phyloP scores from a whole-genome alignment of 2,329 filamentous ascomycete genomes.

The Alternaria ethzedia region DNA sequence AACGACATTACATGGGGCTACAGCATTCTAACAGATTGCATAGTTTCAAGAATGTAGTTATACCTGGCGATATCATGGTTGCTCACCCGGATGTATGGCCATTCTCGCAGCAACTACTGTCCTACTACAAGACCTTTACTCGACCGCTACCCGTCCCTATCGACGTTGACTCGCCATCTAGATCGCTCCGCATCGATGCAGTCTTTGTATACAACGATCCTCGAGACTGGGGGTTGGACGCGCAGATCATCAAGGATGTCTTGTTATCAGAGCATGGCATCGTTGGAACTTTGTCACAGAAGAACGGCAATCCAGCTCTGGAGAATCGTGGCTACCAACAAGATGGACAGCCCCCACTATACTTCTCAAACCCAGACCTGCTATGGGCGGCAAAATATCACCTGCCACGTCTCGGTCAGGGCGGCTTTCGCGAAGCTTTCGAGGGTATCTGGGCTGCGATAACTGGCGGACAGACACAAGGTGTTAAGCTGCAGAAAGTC shows the following conservation, averaged over 20 bases:
- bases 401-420: constrained; percentile 86
- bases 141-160: constrained; percentile 63
- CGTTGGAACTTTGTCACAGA: constrained; percentile 77
- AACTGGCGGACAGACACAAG: constrained; percentile 63
- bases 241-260: constrained; percentile 82
- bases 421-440: constrained; percentile 83
- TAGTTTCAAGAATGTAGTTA: constrained; percentile 72
- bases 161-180: constrained; percentile 53
- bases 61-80: constrained; percentile 80
- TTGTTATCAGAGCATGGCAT: constrained; percentile 79
- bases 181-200: constrained; percentile 79
- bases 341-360: constrained; percentile 79
- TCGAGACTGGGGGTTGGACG: constrained; percentile 92
- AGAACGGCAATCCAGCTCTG: constrained; percentile 69
- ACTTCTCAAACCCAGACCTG: constrained; percentile 89
- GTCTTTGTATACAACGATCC: constrained; percentile 96
- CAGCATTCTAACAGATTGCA: not conserved
- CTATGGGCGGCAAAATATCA: constrained; percentile 88
- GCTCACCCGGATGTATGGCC: constrained; percentile 81
- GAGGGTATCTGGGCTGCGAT: constrained; percentile 78
- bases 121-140: constrained; percentile 66
- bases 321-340: constrained; percentile 81
- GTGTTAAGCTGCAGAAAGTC: constrained; percentile 65
- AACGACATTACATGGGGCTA: not conserved
- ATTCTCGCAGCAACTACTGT: constrained; percentile 71